A percentile compares a stretch with the other conserved stretches of the same genome.
Conservation (phyloP, 1,139 yeast species). For the Keqinozyma sinolaborantium region DNA sequence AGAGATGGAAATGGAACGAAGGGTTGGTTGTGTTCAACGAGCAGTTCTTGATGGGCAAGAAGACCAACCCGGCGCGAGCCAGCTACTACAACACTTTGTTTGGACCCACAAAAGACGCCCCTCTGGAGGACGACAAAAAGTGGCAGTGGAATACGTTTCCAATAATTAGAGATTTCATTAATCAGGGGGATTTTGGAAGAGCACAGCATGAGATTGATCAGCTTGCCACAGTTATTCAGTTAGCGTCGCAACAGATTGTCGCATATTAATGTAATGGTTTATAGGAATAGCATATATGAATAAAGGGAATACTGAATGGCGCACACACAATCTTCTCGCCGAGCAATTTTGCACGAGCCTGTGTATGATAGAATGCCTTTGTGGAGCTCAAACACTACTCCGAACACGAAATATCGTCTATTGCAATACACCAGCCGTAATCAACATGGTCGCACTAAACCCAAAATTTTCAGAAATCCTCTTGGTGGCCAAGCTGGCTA, state of each 20-base stretch:
- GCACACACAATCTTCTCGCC: not conserved
- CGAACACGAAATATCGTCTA: too few species aligned
- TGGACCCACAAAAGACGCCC: constrained; percentile 68
- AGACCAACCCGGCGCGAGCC: constrained; percentile 50
- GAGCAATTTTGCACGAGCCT: too few species aligned
- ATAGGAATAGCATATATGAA: not conserved
- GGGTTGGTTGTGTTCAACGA: constrained; percentile 57
- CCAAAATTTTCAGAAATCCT: constrained; percentile 21
- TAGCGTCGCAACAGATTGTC: constrained; percentile 17
- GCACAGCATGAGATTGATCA: constrained; percentile 57
- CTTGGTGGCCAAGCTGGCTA: constrained; percentile 79
- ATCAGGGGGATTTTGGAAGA: constrained; percentile 41
- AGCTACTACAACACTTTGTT: constrained; percentile 69
- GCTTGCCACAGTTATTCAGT: constrained; percentile 35
- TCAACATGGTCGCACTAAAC: not conserved
- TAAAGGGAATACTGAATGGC: not conserved
- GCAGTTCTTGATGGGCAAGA: constrained; percentile 39
- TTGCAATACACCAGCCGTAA: too few species aligned
- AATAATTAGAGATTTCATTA: constrained; percentile 62
- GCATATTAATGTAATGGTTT: constrained; percentile 2
- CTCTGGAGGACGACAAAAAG: constrained; percentile 22
- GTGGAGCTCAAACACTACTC: too few species aligned
- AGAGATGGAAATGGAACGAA: constrained; percentile 79
- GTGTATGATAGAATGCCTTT: too few species aligned
- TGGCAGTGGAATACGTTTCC: constrained; percentile 74